A percentile compares a stretch with the other conserved stretches of the same genome.
Conservation (phyloP, 148 eudicot species). For the Fagopyrum esculentum region DNA sequence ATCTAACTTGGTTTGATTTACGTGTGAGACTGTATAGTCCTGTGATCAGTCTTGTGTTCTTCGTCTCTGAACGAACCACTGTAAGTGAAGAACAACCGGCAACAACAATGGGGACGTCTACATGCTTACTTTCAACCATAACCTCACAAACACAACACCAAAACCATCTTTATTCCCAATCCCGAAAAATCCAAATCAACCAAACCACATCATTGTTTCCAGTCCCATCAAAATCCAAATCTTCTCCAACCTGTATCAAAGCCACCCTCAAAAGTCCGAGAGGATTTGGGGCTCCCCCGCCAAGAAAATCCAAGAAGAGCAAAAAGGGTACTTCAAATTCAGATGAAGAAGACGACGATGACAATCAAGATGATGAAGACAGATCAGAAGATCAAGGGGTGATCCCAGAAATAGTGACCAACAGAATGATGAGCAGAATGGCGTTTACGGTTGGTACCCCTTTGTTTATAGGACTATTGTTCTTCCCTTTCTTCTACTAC, state of each 20-base stretch:
- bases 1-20: not conserved
- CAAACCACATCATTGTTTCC: not conserved
- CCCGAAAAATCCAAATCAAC: not conserved
- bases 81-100: not conserved
- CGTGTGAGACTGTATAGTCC: not conserved
- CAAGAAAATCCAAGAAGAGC: slow-evolving; percentile 36
- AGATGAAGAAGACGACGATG: slow-evolving; percentile 28
- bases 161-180: not conserved
- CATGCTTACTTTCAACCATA: slow-evolving; percentile 8
- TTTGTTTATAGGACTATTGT: slow-evolving; percentile 53
- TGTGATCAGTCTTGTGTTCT: not conserved
- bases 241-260: slow-evolving; percentile 22
- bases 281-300: slow-evolving; percentile 54
- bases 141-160: not conserved
- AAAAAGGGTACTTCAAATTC: slow-evolving; percentile 28
- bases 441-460: slow-evolving; percentile 83
- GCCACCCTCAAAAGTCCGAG: slow-evolving; percentile 60
- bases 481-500: slow-evolving; percentile 90
- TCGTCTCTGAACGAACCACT: not conserved
- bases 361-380: slow-evolving; percentile 33
- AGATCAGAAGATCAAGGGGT: slow-evolving; percentile 46
- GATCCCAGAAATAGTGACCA: slow-evolving; percentile 89
- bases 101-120: slow-evolving; percentile 6
- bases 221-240: not conserved
- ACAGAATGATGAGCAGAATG: slow-evolving; percentile 82